Base-by-base conservation (phyloP, 352 stramenopile genomes). In the Phytophthora sansomeana region DNA sequence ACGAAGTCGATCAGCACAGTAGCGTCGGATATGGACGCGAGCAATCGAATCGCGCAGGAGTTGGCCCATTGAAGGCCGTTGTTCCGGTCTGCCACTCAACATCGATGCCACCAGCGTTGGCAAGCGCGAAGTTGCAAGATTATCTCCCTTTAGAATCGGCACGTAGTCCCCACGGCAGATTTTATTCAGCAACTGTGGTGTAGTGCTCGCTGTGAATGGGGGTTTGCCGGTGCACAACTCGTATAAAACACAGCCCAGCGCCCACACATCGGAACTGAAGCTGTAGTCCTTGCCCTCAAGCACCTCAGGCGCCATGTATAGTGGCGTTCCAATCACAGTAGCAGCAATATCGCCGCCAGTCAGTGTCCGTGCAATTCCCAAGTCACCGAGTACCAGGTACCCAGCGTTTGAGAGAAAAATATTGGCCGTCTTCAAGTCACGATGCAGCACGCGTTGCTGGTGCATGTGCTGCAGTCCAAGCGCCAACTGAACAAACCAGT, bases 381-480 rank as follows among this genome's bases (percentile, higher is more conserved):
- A 80, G 58, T 98, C 94, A 1, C 93, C 92, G 5, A 98, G 64
- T 1, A 97, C 90, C 5, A 97, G 62, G 28, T 85, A 83, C 9
- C 89, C 83, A 16, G 69, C 57, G 35, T 78, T 67, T 1, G 66
- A 80, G 4, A 95, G 55, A 41, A 96, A 96, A 9, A 96, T 67
- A 64, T 98, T 98, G 64, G 95, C 78, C 28, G 92, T 97, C 69
- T 98, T 98, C 28, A 98, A 51, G 64, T 98, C 94, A 36, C 89
- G 83, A 48, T 98, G 93, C 48, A 96, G 61, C 13, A 96, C 67
- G 10, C 67, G 78, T 3, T 89, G 76, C 16, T 68, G 55, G 63
- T 98, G 94, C 82, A 98, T 96, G 69, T 91, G 92, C 19, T 97
- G 76, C 5, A 98, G 76, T 0, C 85, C 94, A 0, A 98, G 70